Percentiles rank a stretch among this genome's conserved stretches.
Conservation (phyloP, 1,284 basidiomycete genomes). For the Anthracocystis walkeri region DNA sequence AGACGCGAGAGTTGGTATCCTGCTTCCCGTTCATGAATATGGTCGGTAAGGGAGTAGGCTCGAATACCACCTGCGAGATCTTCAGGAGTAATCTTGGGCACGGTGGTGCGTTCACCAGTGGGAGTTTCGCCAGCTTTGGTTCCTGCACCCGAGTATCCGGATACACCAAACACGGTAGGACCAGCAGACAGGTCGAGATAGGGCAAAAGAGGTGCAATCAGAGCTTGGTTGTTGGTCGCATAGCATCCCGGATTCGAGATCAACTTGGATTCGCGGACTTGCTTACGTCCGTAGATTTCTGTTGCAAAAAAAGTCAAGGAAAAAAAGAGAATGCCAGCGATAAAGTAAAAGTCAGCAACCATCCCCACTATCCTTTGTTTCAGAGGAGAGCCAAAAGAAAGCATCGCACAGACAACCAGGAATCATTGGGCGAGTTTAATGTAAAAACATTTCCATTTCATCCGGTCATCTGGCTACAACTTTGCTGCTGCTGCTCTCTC, state of each 20-base stretch:
- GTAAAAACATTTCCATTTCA: not conserved
- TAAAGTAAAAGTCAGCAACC: too few relatives aligned
- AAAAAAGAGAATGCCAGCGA: not conserved
- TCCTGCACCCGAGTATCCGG: constrained; percentile 94
- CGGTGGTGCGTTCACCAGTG: constrained; percentile 71
- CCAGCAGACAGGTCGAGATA: constrained; percentile 25
- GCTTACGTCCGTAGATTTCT: constrained; percentile 89
- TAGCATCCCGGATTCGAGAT: constrained; percentile 99
- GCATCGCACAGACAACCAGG: constrained; percentile 8
- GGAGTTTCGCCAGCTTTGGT: constrained; percentile 75
- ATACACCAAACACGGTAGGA: constrained; percentile 86
- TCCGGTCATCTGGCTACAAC: not conserved
- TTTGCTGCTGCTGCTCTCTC: not conserved
- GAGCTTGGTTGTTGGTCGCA: constrained; percentile 90
- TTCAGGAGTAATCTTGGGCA: constrained; percentile 84
- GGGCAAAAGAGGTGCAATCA: constrained; percentile 90
- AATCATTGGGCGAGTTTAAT: not conserved
- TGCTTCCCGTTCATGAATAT: constrained; percentile 98
- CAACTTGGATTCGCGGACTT: constrained; percentile 79
- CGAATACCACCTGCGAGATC: constrained; percentile 81
- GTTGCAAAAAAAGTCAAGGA: constrained; percentile 22
- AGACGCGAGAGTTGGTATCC: constrained; percentile 82
- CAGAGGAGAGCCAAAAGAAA: not conserved
- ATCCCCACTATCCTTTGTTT: too few relatives aligned
- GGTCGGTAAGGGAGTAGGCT: constrained; percentile 92